Conservation (phyloP, 768 basidiomycete species). For the Hortiboletus campestris region DNA sequence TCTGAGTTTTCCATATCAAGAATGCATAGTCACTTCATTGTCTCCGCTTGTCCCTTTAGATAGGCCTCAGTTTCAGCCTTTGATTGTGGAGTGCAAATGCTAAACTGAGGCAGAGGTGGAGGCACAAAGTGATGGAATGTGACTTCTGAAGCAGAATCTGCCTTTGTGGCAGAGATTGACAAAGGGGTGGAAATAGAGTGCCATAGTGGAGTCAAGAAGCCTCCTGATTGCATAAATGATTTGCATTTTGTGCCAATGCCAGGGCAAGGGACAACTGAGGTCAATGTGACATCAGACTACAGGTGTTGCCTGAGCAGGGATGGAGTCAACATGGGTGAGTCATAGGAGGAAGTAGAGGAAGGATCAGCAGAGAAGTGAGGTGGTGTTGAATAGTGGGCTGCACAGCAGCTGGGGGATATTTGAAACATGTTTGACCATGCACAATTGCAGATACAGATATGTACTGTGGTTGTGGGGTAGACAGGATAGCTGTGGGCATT, state of each 20-base stretch:
- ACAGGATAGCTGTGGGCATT: slow-evolving; percentile 26
- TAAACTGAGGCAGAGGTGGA: slow-evolving; percentile 31
- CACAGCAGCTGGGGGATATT: slow-evolving; percentile 35
- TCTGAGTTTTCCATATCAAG: slow-evolving; percentile 49
- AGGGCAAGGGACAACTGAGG: slow-evolving; percentile 26
- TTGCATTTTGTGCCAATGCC: slow-evolving; percentile 67
- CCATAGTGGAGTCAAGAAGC: slow-evolving; percentile 58
- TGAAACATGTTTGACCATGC: slow-evolving; percentile 33
- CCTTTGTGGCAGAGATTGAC: slow-evolving; percentile 34
- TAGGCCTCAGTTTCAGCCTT: slow-evolving; percentile 37
- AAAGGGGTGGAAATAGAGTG: slow-evolving; percentile 42
- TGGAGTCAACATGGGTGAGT: slow-evolving; percentile 62
- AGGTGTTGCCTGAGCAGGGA: slow-evolving; percentile 54
- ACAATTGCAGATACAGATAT: slow-evolving; percentile 33
- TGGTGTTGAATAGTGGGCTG: slow-evolving; percentile 34
- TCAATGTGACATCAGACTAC: slow-evolving; percentile 4
- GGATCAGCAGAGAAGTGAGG: slow-evolving; percentile 25
- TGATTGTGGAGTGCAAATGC: slow-evolving; percentile 30
- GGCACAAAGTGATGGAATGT: slow-evolving; percentile 37
- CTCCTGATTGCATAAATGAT: slow-evolving; percentile 42
- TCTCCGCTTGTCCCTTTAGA: slow-evolving; percentile 55
- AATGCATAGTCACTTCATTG: slow-evolving; percentile 63
- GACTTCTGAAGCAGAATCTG: slow-evolving; percentile 33
- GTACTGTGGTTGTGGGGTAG: slow-evolving; percentile 36
- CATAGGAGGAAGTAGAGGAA: slow-evolving; percentile 36